phyloP scores from a whole-genome alignment of 768 basidiomycete genomes.

The Tricholoma matsutake region DNA sequence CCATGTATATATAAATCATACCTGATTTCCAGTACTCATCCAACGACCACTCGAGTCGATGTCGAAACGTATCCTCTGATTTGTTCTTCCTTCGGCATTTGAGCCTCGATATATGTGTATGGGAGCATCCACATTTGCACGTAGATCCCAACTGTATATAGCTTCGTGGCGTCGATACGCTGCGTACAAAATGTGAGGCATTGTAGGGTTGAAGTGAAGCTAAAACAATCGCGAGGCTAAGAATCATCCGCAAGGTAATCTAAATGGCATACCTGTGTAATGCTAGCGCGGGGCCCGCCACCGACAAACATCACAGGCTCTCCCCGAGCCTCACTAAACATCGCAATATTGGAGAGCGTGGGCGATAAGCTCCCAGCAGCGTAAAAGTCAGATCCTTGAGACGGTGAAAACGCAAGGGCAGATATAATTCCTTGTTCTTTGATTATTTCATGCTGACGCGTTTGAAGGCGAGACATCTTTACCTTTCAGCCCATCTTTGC shows the following conservation, averaged over 20 bases:
- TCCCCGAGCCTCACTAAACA: conserved; percentile 61
- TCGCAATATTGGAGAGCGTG: conserved; percentile 52
- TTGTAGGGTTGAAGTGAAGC: conserved; percentile 5
- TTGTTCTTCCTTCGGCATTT: conserved; percentile 39
- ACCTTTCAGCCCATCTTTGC: conserved; percentile 86
- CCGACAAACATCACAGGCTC: conserved; percentile 62
- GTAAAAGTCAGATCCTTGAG: conserved; percentile 59
- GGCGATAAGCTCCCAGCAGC: conserved; percentile 77
- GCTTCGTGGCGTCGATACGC: conserved; percentile 5
- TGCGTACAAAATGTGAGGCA: conserved; percentile 5
- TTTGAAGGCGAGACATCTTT: conserved; percentile 2
- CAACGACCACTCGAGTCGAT: conserved; percentile 65
- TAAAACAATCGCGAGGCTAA: not conserved
- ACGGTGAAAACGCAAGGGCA: conserved; percentile 70
- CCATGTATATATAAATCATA: conserved; percentile 27
- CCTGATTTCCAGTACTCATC: conserved; percentile 68
- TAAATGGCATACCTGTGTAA: conserved; percentile 48
- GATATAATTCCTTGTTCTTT: conserved; percentile 75
- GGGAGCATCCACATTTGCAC: conserved; percentile 30
- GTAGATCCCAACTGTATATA: conserved; percentile 8
- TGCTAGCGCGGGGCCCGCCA: conserved; percentile 47
- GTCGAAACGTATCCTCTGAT: conserved; percentile 80
- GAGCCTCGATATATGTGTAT: conserved; percentile 32
- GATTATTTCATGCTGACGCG: not conserved
- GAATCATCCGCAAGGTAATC: not conserved